Evolutionary conservation across 2,329 filamentous ascomycete species (phyloP), one percentile per base, ranked within the genome.

Genomic region (Fusarium pininemorale): DNA sequence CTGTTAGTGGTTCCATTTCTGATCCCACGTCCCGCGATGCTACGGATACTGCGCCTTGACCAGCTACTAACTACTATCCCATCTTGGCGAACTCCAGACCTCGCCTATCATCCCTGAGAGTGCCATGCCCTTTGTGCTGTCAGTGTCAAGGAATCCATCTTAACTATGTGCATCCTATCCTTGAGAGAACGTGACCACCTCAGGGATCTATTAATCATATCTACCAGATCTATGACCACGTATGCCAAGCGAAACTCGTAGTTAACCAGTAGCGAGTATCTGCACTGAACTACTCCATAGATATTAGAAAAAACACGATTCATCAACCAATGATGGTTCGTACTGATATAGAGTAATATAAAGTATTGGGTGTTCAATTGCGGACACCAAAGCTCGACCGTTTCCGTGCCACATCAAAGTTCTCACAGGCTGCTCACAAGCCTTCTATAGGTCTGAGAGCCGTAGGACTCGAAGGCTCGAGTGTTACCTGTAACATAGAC

Each of bases 11-110:
- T 54, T 38, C 70, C 70, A 67, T 67, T 32, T 71, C 61, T 70
- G 56, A 66, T 73, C 60, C 70, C 70, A 67, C 66, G 50, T 73
- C 57, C 61, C 66, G 47, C 70, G 44, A 67, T 69, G 28, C 51
- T 41, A 54, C 51, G 32, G 51, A 38, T 26, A 61, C 39, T 61
- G 63, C 66, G 70, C 70, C 71, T 67, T 55, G 70, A 50, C 71
- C 70, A 63, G 55, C 48, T 35, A 51, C 50, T 58, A 38, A 51
- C 50, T 58, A 38, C 28, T 26, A 35, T 60, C n/a, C 60, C 51
- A 28, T 42, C 56, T 58, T 61, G 41, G 48, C 47, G 59, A 35
- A 59, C 69, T 72, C 58, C 54, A 70, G 48, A 41, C 57, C 39
- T 70, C 54, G 38, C 44, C 58, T 64, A 41, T 50, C 28, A 50